Conservation (phyloP, 192 early-diverging fungal species). For the Rhizophlyctis rosea region DNA sequence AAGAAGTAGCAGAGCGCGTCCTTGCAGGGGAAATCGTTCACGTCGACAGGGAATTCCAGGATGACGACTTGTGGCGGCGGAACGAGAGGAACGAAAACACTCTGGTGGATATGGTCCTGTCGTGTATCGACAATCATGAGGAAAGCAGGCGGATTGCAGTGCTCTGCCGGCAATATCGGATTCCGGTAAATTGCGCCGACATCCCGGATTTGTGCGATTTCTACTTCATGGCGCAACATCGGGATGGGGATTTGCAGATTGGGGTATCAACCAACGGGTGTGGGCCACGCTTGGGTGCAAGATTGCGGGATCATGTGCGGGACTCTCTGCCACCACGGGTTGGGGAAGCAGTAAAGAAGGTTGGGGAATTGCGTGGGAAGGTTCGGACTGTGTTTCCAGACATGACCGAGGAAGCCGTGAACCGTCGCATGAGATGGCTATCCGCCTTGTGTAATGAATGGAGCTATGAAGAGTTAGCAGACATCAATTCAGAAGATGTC, state of each 20-base stretch:
- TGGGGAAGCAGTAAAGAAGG: constrained; percentile 24
- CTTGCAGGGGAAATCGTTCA: constrained; percentile 50
- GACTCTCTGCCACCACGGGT: constrained; percentile 19
- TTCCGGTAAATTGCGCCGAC: constrained; percentile 91
- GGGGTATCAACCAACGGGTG: constrained; percentile 86
- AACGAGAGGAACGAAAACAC: constrained; percentile 35
- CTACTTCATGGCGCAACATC: constrained; percentile 84
- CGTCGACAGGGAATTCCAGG: constrained; percentile 44
- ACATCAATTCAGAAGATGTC: constrained; percentile 60
- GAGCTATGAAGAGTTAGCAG: constrained; percentile 71
- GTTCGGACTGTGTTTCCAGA: constrained; percentile 45
- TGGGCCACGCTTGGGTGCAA: constrained; percentile 83
- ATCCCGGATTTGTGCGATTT: constrained; percentile 89
- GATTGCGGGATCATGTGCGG: constrained; percentile 69
- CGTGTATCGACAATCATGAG: constrained; percentile 53
- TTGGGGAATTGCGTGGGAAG: constrained; percentile 43
- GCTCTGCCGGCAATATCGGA: constrained; percentile 59
- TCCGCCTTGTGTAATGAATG: constrained; percentile 79
- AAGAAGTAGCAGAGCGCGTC: constrained; percentile 66
- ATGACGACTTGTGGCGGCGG: constrained; percentile 50
- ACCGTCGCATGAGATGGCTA: constrained; percentile 82
- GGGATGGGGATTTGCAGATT: constrained; percentile 46
- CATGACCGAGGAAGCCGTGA: constrained; percentile 46
- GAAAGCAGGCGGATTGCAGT: constrained; percentile 59
- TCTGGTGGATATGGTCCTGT: constrained; percentile 48